Evolutionary conservation across 2,329 filamentous ascomycete genomes (phyloP), one percentile per base, ranked within the genome.

Genomic region (Apiospora malaysiana): DNA sequence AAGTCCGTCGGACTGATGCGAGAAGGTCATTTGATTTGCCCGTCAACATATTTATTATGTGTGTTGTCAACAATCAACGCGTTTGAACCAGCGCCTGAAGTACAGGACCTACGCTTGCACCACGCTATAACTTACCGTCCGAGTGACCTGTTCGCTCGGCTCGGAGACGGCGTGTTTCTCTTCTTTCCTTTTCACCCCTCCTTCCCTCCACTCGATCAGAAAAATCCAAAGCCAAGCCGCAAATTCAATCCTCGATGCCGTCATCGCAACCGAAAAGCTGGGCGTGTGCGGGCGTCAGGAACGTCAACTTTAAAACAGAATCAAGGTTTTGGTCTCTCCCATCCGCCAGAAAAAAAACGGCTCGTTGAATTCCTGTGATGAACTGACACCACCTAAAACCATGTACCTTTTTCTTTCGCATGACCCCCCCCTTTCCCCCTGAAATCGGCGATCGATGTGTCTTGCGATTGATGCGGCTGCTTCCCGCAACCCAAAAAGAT

Each of bases 261-360:
- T 63, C 56, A 63, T 63, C 32, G 56, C 56, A 32, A 40, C 56
- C 9, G 56, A 40, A 63, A 63, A 40, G 56, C 56, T 63, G 56
- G 32, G 56, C 51, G 51, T 42, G 27, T 7, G 27, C 51, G 27
- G 51, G 27, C 9, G 56, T 40, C 56, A 63, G 56, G 32, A 40
- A 63, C 56, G 32, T 63, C 56, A 63, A 63, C 56, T 40, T 10
- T 63, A 40, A 59, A 37, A 32, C 32, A 32, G 32, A 32, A 63
- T 63, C 56, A 63, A 63, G 56, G 56, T 63, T 63, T 23, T 40
- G 32, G 32, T 32, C 32, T 4, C 8, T 7, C 1, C 42, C 42
- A 45, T 45, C 42, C 42, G 42, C 12, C 42, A 42, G 40, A 42
- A 21, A 23, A 37, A 4, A 32, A 32, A 14, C 32, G 32, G 12